Conservation (phyloP, 2,329 filamentous ascomycete genomes). For the Colletotrichum lindemuthianum region DNA sequence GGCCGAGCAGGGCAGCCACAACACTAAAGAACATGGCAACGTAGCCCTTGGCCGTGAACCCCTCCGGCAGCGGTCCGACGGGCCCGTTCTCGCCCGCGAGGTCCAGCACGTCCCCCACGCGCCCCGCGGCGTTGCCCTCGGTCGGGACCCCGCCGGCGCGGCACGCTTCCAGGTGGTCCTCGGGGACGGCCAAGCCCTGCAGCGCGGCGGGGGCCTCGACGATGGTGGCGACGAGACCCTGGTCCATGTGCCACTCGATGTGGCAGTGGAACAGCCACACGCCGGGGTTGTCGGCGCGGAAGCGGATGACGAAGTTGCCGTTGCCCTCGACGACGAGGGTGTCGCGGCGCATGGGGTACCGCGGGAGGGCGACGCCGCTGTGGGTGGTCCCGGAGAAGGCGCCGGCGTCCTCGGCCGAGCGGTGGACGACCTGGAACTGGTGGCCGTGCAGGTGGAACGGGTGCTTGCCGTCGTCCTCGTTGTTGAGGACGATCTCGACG, state of each 20-base stretch:
- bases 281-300: constrained; percentile 56
- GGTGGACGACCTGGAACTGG: constrained; percentile 61
- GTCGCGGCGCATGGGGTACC: constrained; percentile 59
- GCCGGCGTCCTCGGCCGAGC: constrained; percentile 37
- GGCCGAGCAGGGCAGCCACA: constrained; percentile 33
- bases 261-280: constrained; percentile 62
- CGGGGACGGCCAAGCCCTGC: constrained; percentile 47
- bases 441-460: constrained; percentile 75
- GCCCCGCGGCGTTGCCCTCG: constrained; percentile 69
- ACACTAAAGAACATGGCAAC: constrained; percentile 37
- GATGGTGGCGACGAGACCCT: constrained; percentile 56
- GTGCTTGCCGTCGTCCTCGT: constrained; percentile 65
- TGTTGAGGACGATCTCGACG: constrained; percentile 69
- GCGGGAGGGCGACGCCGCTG: constrained; percentile 47
- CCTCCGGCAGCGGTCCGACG: constrained; percentile 31
- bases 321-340: constrained; percentile 58
- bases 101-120: constrained; percentile 62
- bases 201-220: constrained; percentile 51
- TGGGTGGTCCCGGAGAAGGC: constrained; percentile 47
- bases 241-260: constrained; percentile 65
- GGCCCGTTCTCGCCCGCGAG: constrained; percentile 45
- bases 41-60: constrained; percentile 37
- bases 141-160: constrained; percentile 52
- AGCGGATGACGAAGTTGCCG: constrained; percentile 59
- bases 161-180: constrained; percentile 54